Base-by-base conservation (phyloP, 108 stramenopile genomes). In the Tribonema minus region DNA sequence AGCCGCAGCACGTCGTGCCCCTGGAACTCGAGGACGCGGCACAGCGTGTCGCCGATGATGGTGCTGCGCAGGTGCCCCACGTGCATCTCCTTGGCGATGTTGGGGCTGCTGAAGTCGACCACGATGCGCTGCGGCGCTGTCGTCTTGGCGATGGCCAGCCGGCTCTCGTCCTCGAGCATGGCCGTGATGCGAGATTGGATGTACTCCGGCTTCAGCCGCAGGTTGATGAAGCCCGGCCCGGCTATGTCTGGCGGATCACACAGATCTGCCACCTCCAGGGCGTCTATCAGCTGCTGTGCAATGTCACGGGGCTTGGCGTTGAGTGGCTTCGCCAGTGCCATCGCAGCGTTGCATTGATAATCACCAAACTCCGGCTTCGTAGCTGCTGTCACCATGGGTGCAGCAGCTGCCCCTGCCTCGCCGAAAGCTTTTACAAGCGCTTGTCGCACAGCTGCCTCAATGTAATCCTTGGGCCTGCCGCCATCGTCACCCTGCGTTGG, bases 1-100 rank as follows among this genome's bases (percentile, higher is more conserved):
- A 96, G 79, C 46, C 99, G 90, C 61, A 88, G 71, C 33, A 98
- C 95, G 26, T 89, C 78, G 76, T 92, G 90, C 28, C 96, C 96
- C 25, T 74, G 80, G 86, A 91, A 96, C 85, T 98, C 97, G 67
- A 98, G 87, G 37, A 99, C 92, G 3, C 96, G 89, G 76, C 94
- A 96, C 31, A 98, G 90, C n/a, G 93, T 73, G 77, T 99, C 99
- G 23, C 99, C 99, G 72, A 99, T 97, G 76, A 99, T 97, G 40
- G 99, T 99, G 36, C 90, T 91, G 32, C 99, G 92, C 66, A 99
- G 84, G 79, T 99, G 99, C 0, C 99, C 99, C 35, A 99, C 99
- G 80, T 99, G 99, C 99, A 99, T 99, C 87, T 99, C 99, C 89
- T 99, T 99, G 80, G 99, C 99, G 85, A 99, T 98, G 89, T 99